Base-by-base conservation (phyloP, 2,329 filamentous ascomycete species). In the Penicillium sp. region DNA sequence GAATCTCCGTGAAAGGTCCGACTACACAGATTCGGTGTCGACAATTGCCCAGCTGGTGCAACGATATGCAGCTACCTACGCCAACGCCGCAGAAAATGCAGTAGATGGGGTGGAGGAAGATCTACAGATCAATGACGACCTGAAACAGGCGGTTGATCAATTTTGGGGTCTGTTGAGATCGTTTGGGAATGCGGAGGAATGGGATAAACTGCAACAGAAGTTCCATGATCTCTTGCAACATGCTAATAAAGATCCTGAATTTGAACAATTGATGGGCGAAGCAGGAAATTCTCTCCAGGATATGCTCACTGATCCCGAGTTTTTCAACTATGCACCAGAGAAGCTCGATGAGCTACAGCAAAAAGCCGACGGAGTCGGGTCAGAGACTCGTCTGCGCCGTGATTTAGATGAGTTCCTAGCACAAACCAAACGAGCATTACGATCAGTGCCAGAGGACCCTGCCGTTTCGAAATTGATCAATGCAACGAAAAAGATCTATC, bases 21-120 rank as follows among this genome's bases (percentile, higher is more conserved):
- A 96, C 70, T 97, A 97, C 70, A 86, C 88, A 0, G 87, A 92
- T 44, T 96, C 92, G 0, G 91, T 96, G 0, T 91, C 90, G 1
- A 91, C 87, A 0, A 73, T 97, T 28, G 85, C 89, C 0, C 75
- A 87, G 7, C 79, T 97, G 5, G 81, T 97, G 52, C 85, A 91
- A 67, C 85, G 88, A 37, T 96, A 96, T 71, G 87, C 90, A 9
- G 78, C 85, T 58, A 80, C 87, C 9, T 97, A 97, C 70, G 90
- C 91, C 0, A 85, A 86, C 31, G 88, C 87, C 0, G 83, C 87
- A 0, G 83, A 88, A 50, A 84, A 91, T 44, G 83, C 90, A 0
- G 79, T 87, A 2, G 80, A 85, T 21, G 83, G 84, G 1, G 83
- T 87, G 0, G 83, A 90, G 59, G 83, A 89, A 36, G 90, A 92